Evolutionary conservation across 768 basidiomycete genomes (phyloP), one percentile per base, ranked within the genome.

Genomic region (Rhizopogon sp.): DNA sequence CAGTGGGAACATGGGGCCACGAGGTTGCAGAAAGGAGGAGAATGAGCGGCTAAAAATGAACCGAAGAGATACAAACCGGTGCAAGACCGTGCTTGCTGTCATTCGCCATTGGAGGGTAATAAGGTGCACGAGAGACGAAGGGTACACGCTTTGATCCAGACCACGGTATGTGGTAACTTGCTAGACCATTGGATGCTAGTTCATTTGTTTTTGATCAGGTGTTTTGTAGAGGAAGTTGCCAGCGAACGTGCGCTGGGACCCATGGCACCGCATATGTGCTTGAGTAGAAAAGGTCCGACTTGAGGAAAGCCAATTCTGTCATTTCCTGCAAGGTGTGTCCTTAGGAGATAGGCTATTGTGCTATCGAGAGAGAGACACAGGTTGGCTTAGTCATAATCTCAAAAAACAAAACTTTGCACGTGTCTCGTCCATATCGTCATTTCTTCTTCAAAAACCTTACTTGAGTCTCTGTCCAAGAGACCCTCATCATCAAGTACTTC

Each of bases 211-310:
- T 14, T 8, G 20, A 37, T 37, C 47, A 49, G 47, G 47, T 49
- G 47, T 33, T 14, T 11, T 25, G 33, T n/a, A 64, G 58, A 61
- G 58, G 59, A 50, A 56, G 61, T 44, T 40, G 56, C 50, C 59
- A 58, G 64, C 68, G 64, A 71, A 70, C 68, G 68, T 70, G 68
- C 70, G 70, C 66, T 14, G 53, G 58, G 70, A 70, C 68, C 70
- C 68, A 43, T 66, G 70, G 49, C 70, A 70, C 70, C 68, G 66
- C 58, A 20, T 54, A 53, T 54, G 56, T 57, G 65, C 45, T 37
- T 49, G 33, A 16, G 44, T 68, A 64, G 64, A 69, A 70, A 68
- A 71, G 51, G 59, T 43, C 41, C 39, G 56, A 50, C 55, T 56
- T 60, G 58, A 58, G 58, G 39, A 52, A 9, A 17, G n/a, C 6